Evolutionary conservation across 1,284 basidiomycete species (phyloP).

Genomic region (Phylloboletellus chloephorus): DNA sequence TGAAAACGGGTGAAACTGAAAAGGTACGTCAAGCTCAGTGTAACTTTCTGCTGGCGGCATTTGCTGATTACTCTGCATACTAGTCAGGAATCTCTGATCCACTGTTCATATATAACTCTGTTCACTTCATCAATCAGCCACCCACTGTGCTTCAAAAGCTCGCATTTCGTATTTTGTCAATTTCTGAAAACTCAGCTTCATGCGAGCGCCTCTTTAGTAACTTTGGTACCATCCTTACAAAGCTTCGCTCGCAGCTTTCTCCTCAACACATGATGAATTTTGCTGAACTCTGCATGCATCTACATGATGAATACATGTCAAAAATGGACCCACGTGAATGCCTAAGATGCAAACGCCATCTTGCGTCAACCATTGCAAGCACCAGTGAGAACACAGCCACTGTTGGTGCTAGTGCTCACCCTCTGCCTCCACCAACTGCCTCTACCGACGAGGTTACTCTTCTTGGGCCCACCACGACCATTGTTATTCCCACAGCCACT

Average conservation of each 20-base stretch:
- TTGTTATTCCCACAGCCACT: background rate
- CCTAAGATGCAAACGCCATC: background rate
- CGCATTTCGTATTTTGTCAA: conserved; percentile 5
- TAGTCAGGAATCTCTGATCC: too few relatives aligned
- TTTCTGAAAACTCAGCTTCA: conserved; percentile 14
- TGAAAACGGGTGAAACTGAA: too few relatives aligned
- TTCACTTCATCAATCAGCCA: background rate
- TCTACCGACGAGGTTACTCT: too few relatives aligned
- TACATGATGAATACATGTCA: conserved; percentile 8
- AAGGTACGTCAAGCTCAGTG: background rate
- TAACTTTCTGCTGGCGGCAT: too few relatives aligned
- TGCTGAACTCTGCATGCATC: conserved; percentile 9
- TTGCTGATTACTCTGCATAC: too few relatives aligned
- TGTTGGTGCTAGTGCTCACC: background rate
- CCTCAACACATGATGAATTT: conserved; percentile 2
- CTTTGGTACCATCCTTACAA: conserved; percentile 9
- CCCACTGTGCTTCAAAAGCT: conserved; percentile 3
- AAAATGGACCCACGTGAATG: background rate
- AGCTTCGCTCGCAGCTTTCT: conserved; percentile 1
- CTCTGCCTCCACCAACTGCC: background rate
- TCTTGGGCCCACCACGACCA: too few relatives aligned
- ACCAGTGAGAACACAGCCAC: background rate
- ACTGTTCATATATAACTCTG: background rate
- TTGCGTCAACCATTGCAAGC: background rate
- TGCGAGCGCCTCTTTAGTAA: conserved; percentile 11